Evolutionary conservation across 345 rosid species (phyloP), one percentile per base, ranked within the genome.

Genomic region (Rubroshorea leprosula): DNA sequence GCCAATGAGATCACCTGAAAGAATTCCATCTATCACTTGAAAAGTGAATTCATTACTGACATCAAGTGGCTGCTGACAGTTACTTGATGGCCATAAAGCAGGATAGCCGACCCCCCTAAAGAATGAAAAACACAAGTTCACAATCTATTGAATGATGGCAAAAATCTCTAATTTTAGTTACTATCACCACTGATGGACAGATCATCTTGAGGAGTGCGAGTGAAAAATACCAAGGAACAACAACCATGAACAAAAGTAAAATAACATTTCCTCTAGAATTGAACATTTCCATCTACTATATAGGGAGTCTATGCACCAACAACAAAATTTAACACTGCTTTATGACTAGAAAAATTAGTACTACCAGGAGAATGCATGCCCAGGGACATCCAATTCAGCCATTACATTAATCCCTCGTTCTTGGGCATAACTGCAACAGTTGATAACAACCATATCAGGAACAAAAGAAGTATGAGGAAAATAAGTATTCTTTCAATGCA

Each of bases 371-470:
- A 60, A 75, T 47, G 87, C 84, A 64, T 86, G 94, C 54, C 94
- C 94, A 2, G 94, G 94, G 63, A 86, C 81, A 69, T 86, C 94
- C 58, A 83, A 57, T 69, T 86, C 94, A 54, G 90, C 89, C 71
- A 86, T 61, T 19, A 86, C 84, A 71, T 81, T 70, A 49, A 86
- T 58, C 71, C 86, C 95, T 67, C 76, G 72, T 58, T 68, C 70
- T 41, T 54, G 58, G 51, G 95, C 88, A 70, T 78, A 83, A 53
- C 87, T 86, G 74, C 71, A 70, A 14, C 61, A 31, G 16, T 68
- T 46, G 18, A 53, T 51, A 21, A 49, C 12, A 10, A 8, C 47
- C 27, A 56, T 1, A 23, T 61, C 12, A 69, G 45, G 66, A 43
- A 66, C 17, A 39, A 52, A 17, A 21, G 0, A 55, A n/a, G n/a